Evolutionary conservation across 2,329 filamentous ascomycete genomes (phyloP), one percentile per base, ranked within the genome.

Genomic region (Ramularia endophylla): DNA sequence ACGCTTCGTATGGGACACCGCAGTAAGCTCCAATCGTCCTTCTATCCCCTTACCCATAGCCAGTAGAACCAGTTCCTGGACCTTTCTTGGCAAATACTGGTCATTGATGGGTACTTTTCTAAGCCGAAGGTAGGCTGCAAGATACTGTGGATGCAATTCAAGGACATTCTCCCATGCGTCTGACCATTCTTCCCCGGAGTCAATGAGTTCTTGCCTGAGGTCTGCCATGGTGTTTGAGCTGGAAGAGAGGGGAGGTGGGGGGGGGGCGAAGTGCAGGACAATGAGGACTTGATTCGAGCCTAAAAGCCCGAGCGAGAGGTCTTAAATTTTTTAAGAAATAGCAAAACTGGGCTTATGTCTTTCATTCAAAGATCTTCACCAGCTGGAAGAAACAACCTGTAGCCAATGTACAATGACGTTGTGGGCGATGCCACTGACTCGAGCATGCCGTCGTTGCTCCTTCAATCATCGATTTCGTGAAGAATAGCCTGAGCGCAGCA

Each of bases 11-110:
- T n/a, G n/a, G n/a, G n/a, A n/a, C n/a, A n/a, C n/a, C n/a, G n/a
- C n/a, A n/a, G n/a, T n/a, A n/a, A n/a, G n/a, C n/a, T n/a, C n/a
- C n/a, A n/a, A n/a, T n/a, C n/a, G n/a, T n/a, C n/a, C n/a, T n/a
- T n/a, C n/a, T n/a, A n/a, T n/a, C n/a, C n/a, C n/a, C 22, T 25
- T 11, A 25, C 22, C 22, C 16, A 72, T 66, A 12, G 68, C 63
- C 17, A 72, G 59, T 13, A 59, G 59, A n/a, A 71, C 54, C n/a
- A 72, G 54, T 16, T 60, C 51, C 48, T 70, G 68, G 40, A 65
- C 57, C 44, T 70, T 72, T 33, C 57, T 57, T 1, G 59, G 48
- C 6, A 72, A 61, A 42, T 66, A 58, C 15, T 51, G 38, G 36
- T 61, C 60, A 25, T 51, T 44, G 22, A 57, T 53, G 3, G 63